A percentile compares a stretch with the other conserved stretches of the same genome.
phyloP scores from a whole-genome alignment of 108 stramenopile genomes.

The Licmophora abbreviata region DNA sequence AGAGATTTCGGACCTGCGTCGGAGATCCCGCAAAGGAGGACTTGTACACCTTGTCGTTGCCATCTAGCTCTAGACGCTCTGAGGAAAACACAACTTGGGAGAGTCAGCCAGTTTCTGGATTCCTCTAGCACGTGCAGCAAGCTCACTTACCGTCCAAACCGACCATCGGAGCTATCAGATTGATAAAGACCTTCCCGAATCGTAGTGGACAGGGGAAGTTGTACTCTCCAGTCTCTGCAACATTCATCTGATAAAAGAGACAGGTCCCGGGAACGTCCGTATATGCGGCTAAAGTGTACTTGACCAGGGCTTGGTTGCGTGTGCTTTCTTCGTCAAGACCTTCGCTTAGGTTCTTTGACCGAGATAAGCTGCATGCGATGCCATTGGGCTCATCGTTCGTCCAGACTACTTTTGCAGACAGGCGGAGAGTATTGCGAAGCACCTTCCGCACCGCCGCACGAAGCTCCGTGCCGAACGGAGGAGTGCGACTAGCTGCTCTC shows the following conservation, averaged over 20 bases:
- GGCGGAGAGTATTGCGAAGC: constrained; percentile 38
- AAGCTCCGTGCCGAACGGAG: constrained; percentile 53
- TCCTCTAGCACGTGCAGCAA: too few species aligned
- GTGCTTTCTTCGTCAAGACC: constrained; percentile 6
- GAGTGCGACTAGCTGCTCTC: constrained; percentile 26
- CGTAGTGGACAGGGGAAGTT: constrained; percentile 33
- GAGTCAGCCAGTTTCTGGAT: constrained; percentile 23
- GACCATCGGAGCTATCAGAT: constrained; percentile 51
- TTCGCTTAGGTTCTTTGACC: too few species aligned
- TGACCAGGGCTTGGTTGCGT: constrained; percentile 14
- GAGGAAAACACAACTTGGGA: too few species aligned
- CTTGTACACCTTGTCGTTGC: not conserved
- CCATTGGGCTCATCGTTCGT: constrained; percentile 15
- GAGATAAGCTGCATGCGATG: constrained; percentile 19
- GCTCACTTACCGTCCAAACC: constrained; percentile 76
- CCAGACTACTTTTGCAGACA: constrained; percentile 37
- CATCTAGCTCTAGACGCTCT: not conserved
- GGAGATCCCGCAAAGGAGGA: not conserved
- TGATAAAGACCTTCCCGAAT: constrained; percentile 50
- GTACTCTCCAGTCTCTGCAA: constrained; percentile 27
- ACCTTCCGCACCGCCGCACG: constrained; percentile 34
- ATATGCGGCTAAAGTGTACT: constrained; percentile 59
- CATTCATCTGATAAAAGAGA: constrained; percentile 41
- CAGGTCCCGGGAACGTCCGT: constrained; percentile 58
- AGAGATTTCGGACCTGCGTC: not conserved